phyloP scores from a whole-genome alignment of 345 rosid genomes.

The Eucalyptus tenuipes region DNA sequence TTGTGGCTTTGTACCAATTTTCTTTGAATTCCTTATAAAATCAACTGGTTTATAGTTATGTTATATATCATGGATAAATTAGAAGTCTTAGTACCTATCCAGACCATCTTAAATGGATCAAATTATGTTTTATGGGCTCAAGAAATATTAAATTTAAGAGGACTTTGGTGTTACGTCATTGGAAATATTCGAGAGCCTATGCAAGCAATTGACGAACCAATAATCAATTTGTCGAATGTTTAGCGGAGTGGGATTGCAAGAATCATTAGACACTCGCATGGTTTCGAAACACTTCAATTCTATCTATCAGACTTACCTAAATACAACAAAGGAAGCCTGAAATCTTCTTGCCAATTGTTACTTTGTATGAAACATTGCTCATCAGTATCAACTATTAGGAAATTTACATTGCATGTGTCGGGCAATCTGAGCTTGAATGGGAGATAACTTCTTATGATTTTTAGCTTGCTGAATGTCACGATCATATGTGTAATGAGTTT shows the following conservation, averaged over 20 bases:
- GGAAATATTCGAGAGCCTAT: neutral
- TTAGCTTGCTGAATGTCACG: no score
- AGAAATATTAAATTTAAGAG: neutral
- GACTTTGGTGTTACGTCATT: neutral
- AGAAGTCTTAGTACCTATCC: rapidly evolving
- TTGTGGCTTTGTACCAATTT: no score
- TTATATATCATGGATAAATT: neutral
- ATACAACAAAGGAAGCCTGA: neutral
- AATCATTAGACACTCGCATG: no score
- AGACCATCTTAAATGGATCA: neutral
- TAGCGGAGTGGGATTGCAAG: neutral
- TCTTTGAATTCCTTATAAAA: no score
- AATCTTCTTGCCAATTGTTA: neutral
- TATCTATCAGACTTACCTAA: neutral
- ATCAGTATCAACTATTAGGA: neutral
- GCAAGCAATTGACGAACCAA: neutral
- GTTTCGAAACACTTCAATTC: neutral
- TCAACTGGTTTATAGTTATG: neutral
- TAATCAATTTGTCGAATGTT: neutral
- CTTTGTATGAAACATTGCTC: neutral
- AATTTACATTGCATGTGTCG: neutral
- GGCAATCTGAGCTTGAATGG: rapidly evolving
- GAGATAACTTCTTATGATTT: no score
- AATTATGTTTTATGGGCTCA: neutral
- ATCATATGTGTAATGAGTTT: no score